Evolutionary conservation across 768 basidiomycete genomes (phyloP).

Genomic region (Lepiota venenata): DNA sequence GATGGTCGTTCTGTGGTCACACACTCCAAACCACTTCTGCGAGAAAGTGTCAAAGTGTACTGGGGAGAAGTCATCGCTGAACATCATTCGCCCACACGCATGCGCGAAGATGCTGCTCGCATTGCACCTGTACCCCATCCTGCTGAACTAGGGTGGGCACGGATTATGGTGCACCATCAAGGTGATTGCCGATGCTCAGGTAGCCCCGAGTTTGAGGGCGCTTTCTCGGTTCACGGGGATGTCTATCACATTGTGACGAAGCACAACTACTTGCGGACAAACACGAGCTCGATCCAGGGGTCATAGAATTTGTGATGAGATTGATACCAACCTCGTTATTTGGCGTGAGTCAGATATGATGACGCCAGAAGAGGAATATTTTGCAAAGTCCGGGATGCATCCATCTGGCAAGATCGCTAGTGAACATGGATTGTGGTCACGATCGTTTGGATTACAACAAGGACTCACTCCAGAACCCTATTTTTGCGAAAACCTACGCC

Average conservation of each 20-base stretch:
- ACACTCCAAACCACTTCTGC: slow-evolving; percentile 58
- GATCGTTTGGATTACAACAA: slow-evolving; percentile 68
- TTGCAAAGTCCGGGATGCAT: slow-evolving; percentile 24
- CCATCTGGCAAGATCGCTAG: slow-evolving; percentile 16
- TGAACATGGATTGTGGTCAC: slow-evolving; percentile 60
- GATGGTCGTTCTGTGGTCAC: slow-evolving; percentile 49
- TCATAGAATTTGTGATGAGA: slow-evolving; percentile 31
- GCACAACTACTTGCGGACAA: slow-evolving; percentile 69
- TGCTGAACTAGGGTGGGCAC: slow-evolving; percentile 69
- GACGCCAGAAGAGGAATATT: slow-evolving; percentile 46
- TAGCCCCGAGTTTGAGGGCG: slow-evolving; percentile 67
- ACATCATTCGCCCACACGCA: slow-evolving; percentile 46
- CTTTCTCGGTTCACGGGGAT: slow-evolving; percentile 65
- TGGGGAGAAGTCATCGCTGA: slow-evolving; percentile 70
- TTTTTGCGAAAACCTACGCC: slow-evolving; percentile 33
- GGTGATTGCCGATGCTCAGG: slow-evolving; percentile 42
- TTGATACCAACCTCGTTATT: slow-evolving; percentile 60
- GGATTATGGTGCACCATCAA: slow-evolving; percentile 69
- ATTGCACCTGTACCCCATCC: slow-evolving; percentile 40
- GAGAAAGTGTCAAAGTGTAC: slow-evolving; percentile 64
- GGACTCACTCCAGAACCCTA: slow-evolving; percentile 49
- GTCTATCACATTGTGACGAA: slow-evolving; percentile 69
- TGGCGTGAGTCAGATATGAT: slow-evolving; percentile 74
- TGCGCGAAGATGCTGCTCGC: slow-evolving; percentile 63
- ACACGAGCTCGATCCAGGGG: slow-evolving; percentile 52